These are phyloP conservation scores for Fraxinus baroniana DNA, from an alignment of 305 asterid genomes.

Conservation along the genomic window DNA sequence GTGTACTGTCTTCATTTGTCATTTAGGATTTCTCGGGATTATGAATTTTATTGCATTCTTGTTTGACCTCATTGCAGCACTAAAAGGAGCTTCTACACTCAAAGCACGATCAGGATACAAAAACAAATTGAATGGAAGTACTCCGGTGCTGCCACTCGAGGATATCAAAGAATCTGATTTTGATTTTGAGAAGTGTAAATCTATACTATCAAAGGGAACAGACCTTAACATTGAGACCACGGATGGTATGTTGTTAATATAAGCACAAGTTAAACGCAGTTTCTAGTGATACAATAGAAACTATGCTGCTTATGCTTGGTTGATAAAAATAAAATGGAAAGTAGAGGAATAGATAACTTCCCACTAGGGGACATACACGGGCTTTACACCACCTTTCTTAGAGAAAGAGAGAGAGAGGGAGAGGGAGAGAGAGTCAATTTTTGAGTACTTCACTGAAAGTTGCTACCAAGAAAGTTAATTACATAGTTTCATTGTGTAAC, in stretches of 20 bases:
- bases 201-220: slow-evolving; percentile 66
- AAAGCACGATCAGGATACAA: slow-evolving; percentile 65
- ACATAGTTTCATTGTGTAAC: not conserved
- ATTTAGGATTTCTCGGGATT: slow-evolving; percentile 3
- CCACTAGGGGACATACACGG: not conserved
- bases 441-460: not conserved
- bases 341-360: not conserved
- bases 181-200: slow-evolving; percentile 64
- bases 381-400: not conserved
- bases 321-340: not conserved
- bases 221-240: slow-evolving; percentile 57
- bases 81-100: slow-evolving; percentile 83
- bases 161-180: slow-evolving; percentile 50
- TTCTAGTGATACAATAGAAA: not conserved
- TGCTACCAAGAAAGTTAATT: not conserved
- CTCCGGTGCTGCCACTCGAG: slow-evolving; percentile 71
- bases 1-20: not conserved
- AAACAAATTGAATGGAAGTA: slow-evolving; percentile 58
- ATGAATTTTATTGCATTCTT: not conserved
- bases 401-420: not conserved
- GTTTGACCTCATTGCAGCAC: slow-evolving; percentile 46
- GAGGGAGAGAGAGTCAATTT: not conserved
- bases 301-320: not conserved
- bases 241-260: slow-evolving; percentile 50
- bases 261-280: not conserved